Conservation (phyloP, 2,329 filamentous ascomycete genomes). For the Camptophora hylomeconis region DNA sequence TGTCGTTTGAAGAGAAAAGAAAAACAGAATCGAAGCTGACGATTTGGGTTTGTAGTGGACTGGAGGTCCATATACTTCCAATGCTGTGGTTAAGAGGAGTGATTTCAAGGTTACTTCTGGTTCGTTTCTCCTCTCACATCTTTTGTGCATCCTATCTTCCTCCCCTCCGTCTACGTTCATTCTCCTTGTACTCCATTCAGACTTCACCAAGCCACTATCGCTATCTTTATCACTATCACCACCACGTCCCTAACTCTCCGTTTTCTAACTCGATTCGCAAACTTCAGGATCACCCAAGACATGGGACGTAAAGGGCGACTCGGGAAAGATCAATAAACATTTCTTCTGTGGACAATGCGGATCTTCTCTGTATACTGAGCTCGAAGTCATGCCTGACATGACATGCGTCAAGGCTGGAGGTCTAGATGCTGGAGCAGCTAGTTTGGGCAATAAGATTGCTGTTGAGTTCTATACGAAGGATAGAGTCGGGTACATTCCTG, state of each 20-base stretch:
- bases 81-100: constrained; percentile 35
- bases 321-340: constrained; percentile 43
- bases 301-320: constrained; percentile 35
- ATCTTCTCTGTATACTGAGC: constrained; percentile 37
- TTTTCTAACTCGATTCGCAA: not conserved
- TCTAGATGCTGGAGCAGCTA: constrained; percentile 36
- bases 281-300: constrained; percentile 24
- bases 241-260: no score
- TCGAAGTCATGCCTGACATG: constrained; percentile 40
- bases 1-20: no score
- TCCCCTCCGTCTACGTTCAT: no score
- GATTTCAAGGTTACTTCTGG: constrained; percentile 39
- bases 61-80: constrained; percentile 42
- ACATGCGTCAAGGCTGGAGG: constrained; percentile 39
- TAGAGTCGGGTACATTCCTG: constrained; percentile 33
- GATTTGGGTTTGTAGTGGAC: constrained; percentile 26
- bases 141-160: no score
- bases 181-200: no score
- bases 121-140: no score
- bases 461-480: constrained; percentile 43
- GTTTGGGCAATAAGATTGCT: constrained; percentile 29
- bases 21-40: no score
- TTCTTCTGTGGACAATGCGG: constrained; percentile 43
- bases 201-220: no score
- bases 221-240: no score